Conservation (phyloP, 139 green algal genomes). For the Chlamydomonas sp. region DNA sequence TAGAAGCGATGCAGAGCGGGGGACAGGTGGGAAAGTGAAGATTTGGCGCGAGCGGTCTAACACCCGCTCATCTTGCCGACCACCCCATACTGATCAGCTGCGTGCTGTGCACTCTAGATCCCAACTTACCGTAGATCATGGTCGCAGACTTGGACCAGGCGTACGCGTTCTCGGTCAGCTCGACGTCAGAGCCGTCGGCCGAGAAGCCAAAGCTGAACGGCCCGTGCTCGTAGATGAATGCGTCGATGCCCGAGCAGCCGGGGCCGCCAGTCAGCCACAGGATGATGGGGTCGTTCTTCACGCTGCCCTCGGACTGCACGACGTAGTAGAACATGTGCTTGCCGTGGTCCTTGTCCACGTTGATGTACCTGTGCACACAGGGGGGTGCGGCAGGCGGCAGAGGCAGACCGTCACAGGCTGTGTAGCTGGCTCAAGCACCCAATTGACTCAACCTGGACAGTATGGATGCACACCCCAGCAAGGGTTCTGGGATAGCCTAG, state of each 20-base stretch:
- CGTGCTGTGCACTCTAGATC: no score
- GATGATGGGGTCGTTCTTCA: constrained; percentile 20
- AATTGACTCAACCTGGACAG: no score
- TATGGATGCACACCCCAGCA: no score
- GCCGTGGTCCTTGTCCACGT: constrained; percentile 17
- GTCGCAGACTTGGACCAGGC: constrained; percentile 54
- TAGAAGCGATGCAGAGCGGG: no score
- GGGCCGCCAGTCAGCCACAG: constrained; percentile 43
- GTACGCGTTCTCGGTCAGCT: constrained; percentile 38
- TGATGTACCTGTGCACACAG: constrained; percentile 28
- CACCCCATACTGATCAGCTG: no score
- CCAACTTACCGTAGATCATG: no score
- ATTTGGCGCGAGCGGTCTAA: no score
- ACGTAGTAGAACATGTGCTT: constrained; percentile 36
- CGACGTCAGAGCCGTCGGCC: neutral
- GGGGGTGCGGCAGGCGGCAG: neutral
- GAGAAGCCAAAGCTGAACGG: constrained; percentile 36
- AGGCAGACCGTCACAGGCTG: neutral
- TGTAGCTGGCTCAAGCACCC: neutral
- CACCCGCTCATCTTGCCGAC: no score
- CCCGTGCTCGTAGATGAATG: constrained; percentile 60
- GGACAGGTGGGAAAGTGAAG: no score
- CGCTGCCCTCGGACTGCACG: constrained; percentile 19
- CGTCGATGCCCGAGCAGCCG: constrained; percentile 45
- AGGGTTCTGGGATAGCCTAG: no score